A percentile compares a stretch with the other conserved stretches of the same genome.
These are phyloP conservation scores for Thymus quinquecostatus DNA, from an alignment of 257 asterid genomes.

Conservation along the genomic window DNA sequence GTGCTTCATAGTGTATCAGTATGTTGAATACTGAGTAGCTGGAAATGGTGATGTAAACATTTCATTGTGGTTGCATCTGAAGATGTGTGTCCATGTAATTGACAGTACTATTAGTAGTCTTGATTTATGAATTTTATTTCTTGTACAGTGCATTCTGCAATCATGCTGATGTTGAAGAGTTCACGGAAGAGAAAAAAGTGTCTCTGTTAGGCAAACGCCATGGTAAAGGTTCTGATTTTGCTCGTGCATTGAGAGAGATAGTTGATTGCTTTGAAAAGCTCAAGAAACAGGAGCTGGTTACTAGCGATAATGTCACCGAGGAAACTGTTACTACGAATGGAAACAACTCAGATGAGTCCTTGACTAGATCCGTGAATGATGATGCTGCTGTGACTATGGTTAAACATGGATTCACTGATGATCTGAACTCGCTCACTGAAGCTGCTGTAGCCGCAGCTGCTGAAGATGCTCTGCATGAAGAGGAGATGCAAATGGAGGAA, in stretches of 20 bases:
- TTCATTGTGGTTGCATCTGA: slow-evolving; percentile 1
- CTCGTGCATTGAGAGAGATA: slow-evolving; percentile 79
- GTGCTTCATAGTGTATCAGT: not conserved
- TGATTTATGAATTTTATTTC: slow-evolving; percentile 20
- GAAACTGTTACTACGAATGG: slow-evolving; percentile 47
- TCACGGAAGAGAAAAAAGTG: slow-evolving; percentile 83
- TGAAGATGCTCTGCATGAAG: slow-evolving; percentile 50
- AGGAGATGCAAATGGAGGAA: slow-evolving; percentile 50
- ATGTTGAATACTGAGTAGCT: not conserved
- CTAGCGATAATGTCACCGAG: slow-evolving; percentile 41
- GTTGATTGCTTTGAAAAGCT: slow-evolving; percentile 71
- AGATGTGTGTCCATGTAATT: not conserved
- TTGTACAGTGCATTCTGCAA: slow-evolving; percentile 81
- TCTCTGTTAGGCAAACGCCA: slow-evolving; percentile 78
- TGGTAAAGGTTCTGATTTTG: slow-evolving; percentile 90
- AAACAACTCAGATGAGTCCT: slow-evolving; percentile 48
- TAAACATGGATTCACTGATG: slow-evolving; percentile 46
- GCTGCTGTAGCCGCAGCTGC: slow-evolving; percentile 60
- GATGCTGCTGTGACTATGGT: slow-evolving; percentile 43
- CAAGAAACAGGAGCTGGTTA: slow-evolving; percentile 55
- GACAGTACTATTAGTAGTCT: not conserved
- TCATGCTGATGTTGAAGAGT: slow-evolving; percentile 90
- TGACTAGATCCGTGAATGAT: slow-evolving; percentile 42
- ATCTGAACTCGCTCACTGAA: slow-evolving; percentile 53
- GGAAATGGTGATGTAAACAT: not conserved